Evolutionary conservation across 1,284 basidiomycete genomes (phyloP).

Genomic region (Melampsora americana): DNA sequence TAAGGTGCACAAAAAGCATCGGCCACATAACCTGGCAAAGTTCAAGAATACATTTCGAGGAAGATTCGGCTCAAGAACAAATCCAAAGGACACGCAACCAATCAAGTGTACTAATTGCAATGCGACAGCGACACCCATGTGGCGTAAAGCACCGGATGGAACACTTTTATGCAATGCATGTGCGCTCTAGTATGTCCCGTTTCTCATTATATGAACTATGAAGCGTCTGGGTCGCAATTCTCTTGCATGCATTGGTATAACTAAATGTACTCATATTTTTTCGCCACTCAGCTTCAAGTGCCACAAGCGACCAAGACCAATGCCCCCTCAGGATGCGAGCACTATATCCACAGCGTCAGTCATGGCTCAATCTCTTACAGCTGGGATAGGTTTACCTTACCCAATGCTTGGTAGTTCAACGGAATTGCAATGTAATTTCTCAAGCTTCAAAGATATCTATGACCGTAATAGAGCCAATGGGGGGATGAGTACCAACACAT

Average conservation of each 20-base stretch:
- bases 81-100: not conserved
- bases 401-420: too few relatives aligned
- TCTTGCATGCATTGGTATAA: not conserved
- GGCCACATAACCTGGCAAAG: slow-evolving; percentile 17
- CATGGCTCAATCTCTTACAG: too few relatives aligned
- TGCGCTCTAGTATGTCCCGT: slow-evolving; percentile 29
- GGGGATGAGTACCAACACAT: too few relatives aligned
- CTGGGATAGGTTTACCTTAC: too few relatives aligned
- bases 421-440: too few relatives aligned
- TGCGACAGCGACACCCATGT: slow-evolving; percentile 41
- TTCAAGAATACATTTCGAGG: slow-evolving; percentile 3
- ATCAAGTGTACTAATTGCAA: slow-evolving; percentile 37
- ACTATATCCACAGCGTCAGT: too few relatives aligned
- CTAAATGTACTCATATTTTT: not conserved
- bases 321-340: not conserved
- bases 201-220: not conserved
- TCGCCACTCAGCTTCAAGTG: slow-evolving; percentile 16
- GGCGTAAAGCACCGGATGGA: slow-evolving; percentile 40
- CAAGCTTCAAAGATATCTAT: too few relatives aligned
- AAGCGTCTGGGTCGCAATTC: not conserved
- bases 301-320: slow-evolving; percentile 33
- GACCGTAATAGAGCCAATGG: too few relatives aligned
- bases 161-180: slow-evolving; percentile 38
- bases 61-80: slow-evolving; percentile 9
- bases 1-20: slow-evolving; percentile 41